A percentile compares a stretch with the other conserved stretches of the same genome.
These are phyloP conservation scores for Chlorokybus atmophyticus DNA, from an alignment of 139 green algal species.

Conservation along the genomic window DNA sequence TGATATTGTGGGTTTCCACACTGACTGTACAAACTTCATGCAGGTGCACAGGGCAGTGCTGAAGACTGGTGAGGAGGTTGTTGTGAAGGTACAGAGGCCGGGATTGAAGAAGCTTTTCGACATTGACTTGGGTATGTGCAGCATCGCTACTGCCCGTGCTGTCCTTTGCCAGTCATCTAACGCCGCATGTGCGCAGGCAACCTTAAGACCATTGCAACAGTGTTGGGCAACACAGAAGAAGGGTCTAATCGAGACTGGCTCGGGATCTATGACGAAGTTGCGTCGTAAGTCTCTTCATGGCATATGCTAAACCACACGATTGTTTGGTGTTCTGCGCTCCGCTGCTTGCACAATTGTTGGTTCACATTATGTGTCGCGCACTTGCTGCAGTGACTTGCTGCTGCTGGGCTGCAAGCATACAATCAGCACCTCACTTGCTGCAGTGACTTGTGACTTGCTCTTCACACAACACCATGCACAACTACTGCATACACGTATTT, in stretches of 20 bases:
- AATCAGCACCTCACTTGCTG: background rate
- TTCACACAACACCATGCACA: background rate
- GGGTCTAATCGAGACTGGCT: constrained; percentile 93
- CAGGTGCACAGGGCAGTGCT: constrained; percentile 64
- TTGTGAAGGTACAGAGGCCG: constrained; percentile 66
- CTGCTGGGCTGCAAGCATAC: background rate
- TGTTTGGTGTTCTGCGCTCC: background rate
- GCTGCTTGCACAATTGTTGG: background rate
- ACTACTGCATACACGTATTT: constrained; percentile 4
- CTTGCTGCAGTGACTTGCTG: background rate
- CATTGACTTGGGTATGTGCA: background rate
- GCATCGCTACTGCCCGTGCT: background rate
- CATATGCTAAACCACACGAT: background rate
- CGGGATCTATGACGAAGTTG: constrained; percentile 98
- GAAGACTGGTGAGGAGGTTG: constrained; percentile 50
- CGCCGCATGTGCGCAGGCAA: constrained; percentile 66
- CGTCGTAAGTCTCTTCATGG: constrained; percentile 3
- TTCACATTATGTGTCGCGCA: background rate
- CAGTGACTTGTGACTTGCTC: background rate
- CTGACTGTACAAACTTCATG: background rate
- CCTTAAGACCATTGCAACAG: constrained; percentile 69
- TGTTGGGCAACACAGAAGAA: constrained; percentile 60
- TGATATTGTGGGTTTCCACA: constrained; percentile 7
- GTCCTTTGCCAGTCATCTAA: constrained; percentile 12
- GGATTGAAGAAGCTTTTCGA: constrained; percentile 21